Base-by-base conservation (phyloP, 139 green algal species). In the Coccomyxa sp. region DNA sequence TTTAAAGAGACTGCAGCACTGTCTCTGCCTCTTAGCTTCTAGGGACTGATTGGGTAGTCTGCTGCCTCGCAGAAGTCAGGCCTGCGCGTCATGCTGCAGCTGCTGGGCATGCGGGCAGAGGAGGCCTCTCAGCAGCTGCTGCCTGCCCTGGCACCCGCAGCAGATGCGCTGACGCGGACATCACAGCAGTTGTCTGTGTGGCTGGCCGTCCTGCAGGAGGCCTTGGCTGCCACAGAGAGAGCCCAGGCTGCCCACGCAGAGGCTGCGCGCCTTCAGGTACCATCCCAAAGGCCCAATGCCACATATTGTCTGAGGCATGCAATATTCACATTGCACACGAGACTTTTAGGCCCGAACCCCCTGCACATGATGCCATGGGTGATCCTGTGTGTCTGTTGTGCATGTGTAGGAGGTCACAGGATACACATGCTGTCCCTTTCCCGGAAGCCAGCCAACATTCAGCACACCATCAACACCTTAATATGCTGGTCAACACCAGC, bases 51-150 rank as follows among this genome's bases (percentile, higher is more conserved):
- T 39, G n/a, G 8, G 18, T 16, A 18, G 58, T 50, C 3, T 34
- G 24, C 6, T n/a, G 38, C 16, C 27, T 39, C 80, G 44, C 85
- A 91, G 84, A 82, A 88, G 73, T 78, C 92, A 78, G 89, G 92
- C 31, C 73, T 85, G 8, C 86, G 85, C 0, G 83, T 91, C 12
- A 81, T 82, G 0, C 84, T 95, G 33, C 84, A 82, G 39, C 81
- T 93, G 31, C 89, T 91, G 38, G 69, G 77, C 0, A 86, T 86
- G 31, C 80, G 84, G 18, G 24, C 68, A 8, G 71, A 31, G 10
- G 55, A 75, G 75, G 70, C 77, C 39, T n/a, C 18, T 35, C 74
- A 68, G 70, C 78, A 72, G n/a, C 54, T 78, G 73, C 79, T 77
- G 76, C 55, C 36, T 50, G 75, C 18, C 31, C 41, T 35, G 37